phyloP scores from a whole-genome alignment of 805 yeast genomes.

The Nakazawaea holstii region DNA sequence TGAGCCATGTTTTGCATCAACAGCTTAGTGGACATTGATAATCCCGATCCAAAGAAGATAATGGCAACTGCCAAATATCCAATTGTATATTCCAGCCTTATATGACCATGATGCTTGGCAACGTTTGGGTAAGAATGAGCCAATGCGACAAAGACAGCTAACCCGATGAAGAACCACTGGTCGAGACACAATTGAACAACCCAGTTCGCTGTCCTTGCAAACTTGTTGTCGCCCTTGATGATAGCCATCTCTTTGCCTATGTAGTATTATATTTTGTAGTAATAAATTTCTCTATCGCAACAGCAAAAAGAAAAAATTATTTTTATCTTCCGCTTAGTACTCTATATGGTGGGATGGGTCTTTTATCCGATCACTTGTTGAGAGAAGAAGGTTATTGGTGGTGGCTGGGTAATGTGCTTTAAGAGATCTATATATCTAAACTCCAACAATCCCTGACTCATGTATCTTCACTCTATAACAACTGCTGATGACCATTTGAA shows the following conservation, averaged over 20 bases:
- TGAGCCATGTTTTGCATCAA: constrained; percentile 58
- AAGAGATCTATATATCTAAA: no score
- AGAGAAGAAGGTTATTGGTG: no score
- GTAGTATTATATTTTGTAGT: no score
- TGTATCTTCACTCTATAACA: no score
- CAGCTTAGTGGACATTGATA: constrained; percentile 65
- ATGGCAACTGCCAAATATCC: constrained; percentile 85
- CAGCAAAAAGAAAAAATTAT: no score
- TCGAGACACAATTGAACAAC: neutral
- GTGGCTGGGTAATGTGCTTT: no score
- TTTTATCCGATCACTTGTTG: no score
- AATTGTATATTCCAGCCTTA: constrained; percentile 69
- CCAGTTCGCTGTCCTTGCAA: neutral
- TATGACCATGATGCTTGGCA: constrained; percentile 77
- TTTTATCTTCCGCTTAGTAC: no score
- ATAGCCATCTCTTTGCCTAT: neutral
- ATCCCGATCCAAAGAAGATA: constrained; percentile 77
- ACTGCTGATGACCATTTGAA: no score
- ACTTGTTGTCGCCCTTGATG: neutral
- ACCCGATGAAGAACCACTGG: constrained; percentile 74
- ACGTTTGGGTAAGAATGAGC: constrained; percentile 78
- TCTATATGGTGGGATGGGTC: no score
- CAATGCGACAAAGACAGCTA: constrained; percentile 69
- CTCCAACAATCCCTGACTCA: no score
- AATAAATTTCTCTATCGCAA: no score